Conservation (phyloP, 2,329 filamentous ascomycete species). For the Neonectria punicea region DNA sequence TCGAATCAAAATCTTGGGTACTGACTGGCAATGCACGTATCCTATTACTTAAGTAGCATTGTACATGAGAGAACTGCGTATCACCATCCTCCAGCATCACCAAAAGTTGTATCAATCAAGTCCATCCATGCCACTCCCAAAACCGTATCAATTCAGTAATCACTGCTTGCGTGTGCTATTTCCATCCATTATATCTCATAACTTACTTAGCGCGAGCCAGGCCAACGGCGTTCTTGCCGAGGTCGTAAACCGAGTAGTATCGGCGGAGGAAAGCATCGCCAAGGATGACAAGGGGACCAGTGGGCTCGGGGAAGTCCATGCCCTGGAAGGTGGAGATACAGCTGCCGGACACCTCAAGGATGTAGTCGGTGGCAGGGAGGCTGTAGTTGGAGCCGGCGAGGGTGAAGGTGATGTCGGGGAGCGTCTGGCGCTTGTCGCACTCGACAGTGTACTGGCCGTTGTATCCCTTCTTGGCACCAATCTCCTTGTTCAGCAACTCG, state of each 20-base stretch:
- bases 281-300: constrained; percentile 92
- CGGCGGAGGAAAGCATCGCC: constrained; percentile 87
- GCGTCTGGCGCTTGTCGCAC: constrained; percentile 81
- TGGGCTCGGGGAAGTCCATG: constrained; percentile 90
- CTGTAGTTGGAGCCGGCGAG: constrained; percentile 93
- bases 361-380: constrained; percentile 90
- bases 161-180: constrained; percentile 29
- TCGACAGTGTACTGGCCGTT: constrained; percentile 97
- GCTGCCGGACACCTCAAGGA: constrained; percentile 92
- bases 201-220: constrained; percentile 81
- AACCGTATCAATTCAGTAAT: constrained; percentile 33
- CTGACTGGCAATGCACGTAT: constrained; percentile 22
- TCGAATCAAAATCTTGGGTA: neutral
- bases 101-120: constrained; percentile 25
- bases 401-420: constrained; percentile 92
- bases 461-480: constrained; percentile 97
- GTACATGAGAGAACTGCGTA: constrained; percentile 25
- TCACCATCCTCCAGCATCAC: constrained; percentile 17
- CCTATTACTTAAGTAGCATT: constrained; percentile 38
- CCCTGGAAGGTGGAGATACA: constrained; percentile 99
- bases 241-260: constrained; percentile 97
- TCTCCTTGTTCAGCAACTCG: constrained; percentile 96
- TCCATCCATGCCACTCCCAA: constrained; percentile 29
- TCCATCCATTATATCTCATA: constrained; percentile 27
- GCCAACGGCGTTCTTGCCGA: constrained; percentile 88